Evolutionary conservation across 768 basidiomycete species (phyloP).

Genomic region (Auricularia heimuer): DNA sequence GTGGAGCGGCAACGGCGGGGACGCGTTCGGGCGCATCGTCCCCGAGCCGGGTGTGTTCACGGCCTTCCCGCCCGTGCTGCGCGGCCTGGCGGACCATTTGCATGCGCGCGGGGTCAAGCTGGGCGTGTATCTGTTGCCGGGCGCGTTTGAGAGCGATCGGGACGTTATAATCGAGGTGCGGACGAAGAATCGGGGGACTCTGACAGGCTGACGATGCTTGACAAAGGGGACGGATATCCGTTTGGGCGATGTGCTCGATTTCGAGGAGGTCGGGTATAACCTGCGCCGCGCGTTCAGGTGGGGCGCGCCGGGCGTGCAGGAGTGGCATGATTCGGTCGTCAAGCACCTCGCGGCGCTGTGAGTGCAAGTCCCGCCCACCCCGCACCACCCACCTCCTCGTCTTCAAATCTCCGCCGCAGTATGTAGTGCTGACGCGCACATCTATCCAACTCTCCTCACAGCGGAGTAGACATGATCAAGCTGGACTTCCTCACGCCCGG

Average conservation of each 20-base stretch:
- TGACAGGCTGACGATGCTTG: not conserved
- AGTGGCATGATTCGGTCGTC: constrained; percentile 4
- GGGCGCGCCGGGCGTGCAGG: not conserved
- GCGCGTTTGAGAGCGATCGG: not conserved
- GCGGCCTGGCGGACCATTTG: not conserved
- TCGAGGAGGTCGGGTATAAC: not conserved
- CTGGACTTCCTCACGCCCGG: constrained; percentile 5
- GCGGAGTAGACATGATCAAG: constrained; percentile 6
- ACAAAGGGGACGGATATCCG: not conserved
- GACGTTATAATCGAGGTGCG: not conserved
- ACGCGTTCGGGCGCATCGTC: not conserved
- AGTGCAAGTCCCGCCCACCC: not conserved
- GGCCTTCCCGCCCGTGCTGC: not conserved
- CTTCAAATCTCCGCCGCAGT: too few relatives aligned
- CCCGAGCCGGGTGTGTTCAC: not conserved
- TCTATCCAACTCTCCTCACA: not conserved
- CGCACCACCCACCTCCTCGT: too few relatives aligned
- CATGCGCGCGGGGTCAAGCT: not conserved
- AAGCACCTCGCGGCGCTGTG: not conserved
- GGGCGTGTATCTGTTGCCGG: not conserved
- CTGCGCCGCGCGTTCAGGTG: not conserved
- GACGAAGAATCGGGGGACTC: too few relatives aligned
- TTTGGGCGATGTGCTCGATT: not conserved
- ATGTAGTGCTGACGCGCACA: not conserved
- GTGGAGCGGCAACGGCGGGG: constrained; percentile 3